Evolutionary conservation across 2,329 filamentous ascomycete species (phyloP).

Genomic region (Zasmidium citrigriseum): DNA sequence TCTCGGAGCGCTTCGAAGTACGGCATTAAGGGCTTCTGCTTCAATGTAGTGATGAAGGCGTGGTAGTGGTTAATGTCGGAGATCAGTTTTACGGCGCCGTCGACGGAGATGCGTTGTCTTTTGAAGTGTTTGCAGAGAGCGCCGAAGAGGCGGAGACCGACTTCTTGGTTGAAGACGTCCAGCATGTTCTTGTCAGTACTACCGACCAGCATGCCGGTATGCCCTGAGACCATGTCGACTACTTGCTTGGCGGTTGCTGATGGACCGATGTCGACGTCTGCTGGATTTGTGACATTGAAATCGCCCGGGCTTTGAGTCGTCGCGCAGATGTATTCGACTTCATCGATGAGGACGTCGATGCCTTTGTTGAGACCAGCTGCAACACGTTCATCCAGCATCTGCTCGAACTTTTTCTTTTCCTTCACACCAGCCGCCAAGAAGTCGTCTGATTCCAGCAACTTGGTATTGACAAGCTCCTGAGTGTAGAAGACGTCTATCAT

Average conservation of each 20-base stretch:
- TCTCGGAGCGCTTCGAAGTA: slow-evolving; percentile 93
- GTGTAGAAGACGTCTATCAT: slow-evolving; percentile 99
- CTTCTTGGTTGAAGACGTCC: slow-evolving; percentile 97
- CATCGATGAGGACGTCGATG: slow-evolving; percentile 97
- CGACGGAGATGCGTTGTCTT: slow-evolving; percentile 85
- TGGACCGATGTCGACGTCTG: slow-evolving; percentile 64
- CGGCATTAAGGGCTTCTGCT: slow-evolving; percentile 78
- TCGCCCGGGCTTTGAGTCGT: slow-evolving; percentile 84
- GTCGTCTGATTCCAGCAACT: slow-evolving; percentile 87
- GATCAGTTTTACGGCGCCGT: slow-evolving; percentile 88
- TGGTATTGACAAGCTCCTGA: slow-evolving; percentile 81
- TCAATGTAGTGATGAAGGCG: slow-evolving; percentile 76
- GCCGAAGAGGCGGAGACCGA: slow-evolving; percentile 87
- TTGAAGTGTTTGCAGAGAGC: slow-evolving; percentile 97
- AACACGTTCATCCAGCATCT: slow-evolving; percentile 96
- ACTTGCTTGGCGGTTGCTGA: slow-evolving; percentile 78
- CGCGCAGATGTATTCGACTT: slow-evolving; percentile 92
- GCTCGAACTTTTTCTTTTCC: slow-evolving; percentile 97
- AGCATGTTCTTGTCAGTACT: slow-evolving; percentile 98
- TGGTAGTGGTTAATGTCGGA: slow-evolving; percentile 96
- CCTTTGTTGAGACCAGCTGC: slow-evolving; percentile 95
- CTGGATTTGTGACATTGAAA: slow-evolving; percentile 70
- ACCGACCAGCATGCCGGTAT: slow-evolving; percentile 89
- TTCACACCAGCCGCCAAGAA: slow-evolving; percentile 89
- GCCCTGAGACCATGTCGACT: slow-evolving; percentile 80